Percentiles rank a stretch among this genome's conserved stretches.
phyloP scores from a whole-genome alignment of 2,329 filamentous ascomycete species.

The Fusarium liriodendri region DNA sequence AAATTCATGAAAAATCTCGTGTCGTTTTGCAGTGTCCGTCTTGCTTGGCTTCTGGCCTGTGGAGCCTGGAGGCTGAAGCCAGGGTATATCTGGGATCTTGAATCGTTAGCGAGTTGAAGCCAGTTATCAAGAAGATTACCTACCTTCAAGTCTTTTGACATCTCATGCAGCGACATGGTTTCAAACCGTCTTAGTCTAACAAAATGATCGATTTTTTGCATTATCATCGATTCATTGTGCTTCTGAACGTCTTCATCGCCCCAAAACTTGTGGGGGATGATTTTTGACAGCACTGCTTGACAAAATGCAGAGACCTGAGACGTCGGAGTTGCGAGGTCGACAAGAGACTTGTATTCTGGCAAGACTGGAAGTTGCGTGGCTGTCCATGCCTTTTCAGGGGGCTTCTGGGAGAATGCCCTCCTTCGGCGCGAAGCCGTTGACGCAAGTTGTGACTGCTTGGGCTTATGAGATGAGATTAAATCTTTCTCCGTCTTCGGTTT shows the following conservation, averaged over 20 bases:
- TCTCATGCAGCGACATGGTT: conserved; percentile 80
- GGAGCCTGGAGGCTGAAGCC: conserved; percentile 72
- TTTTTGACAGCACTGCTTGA: conserved; percentile 75
- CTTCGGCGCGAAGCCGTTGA: conserved; percentile 21
- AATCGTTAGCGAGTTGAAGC: not conserved
- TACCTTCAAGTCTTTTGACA: conserved; percentile 81
- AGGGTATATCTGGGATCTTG: conserved; percentile 75
- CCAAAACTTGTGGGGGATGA: conserved; percentile 83
- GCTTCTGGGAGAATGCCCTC: conserved; percentile 10
- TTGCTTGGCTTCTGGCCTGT: conserved; percentile 68
- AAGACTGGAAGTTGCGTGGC: conserved; percentile 13
- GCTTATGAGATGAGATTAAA: not conserved
- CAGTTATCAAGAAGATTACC: not conserved
- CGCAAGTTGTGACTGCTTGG: conserved; percentile 2
- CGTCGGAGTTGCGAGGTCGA: conserved; percentile 74
- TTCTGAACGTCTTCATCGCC: conserved; percentile 64
- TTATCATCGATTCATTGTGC: conserved; percentile 71
- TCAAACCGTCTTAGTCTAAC: conserved; percentile 84
- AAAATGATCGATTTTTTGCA: conserved; percentile 81
- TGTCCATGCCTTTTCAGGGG: conserved; percentile 2
- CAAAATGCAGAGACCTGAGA: conserved; percentile 87
- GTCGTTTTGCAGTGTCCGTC: conserved; percentile 80
- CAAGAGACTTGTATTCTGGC: conserved; percentile 58
- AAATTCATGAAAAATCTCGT: conserved; percentile 84
- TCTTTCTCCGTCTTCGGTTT: conserved; percentile 15